Percentiles rank a stretch among this genome's conserved stretches.
These are phyloP conservation scores for Lepidium africanum DNA, from an alignment of 345 rosid genomes.

Conservation along the genomic window DNA sequence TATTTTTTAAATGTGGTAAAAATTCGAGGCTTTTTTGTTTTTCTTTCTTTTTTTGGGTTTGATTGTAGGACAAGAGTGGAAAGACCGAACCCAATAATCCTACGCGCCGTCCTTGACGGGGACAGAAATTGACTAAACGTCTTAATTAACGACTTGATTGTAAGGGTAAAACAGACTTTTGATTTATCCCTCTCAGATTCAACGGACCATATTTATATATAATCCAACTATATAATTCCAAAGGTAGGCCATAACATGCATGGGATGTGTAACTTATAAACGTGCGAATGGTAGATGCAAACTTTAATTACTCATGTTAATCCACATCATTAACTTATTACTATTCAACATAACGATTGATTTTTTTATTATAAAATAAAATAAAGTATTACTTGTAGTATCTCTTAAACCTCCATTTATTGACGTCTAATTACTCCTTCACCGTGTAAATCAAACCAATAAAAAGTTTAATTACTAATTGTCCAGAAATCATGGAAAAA, in stretches of 20 bases:
- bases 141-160: background rate
- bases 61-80: no score
- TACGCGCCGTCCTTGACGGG: background rate
- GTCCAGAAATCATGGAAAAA: constrained; percentile 11
- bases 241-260: constrained; percentile 12
- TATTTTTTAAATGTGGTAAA: no score
- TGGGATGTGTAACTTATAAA: constrained; percentile 1
- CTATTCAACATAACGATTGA: background rate
- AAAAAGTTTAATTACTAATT: background rate
- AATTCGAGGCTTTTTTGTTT: no score
- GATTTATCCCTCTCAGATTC: background rate
- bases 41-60: no score
- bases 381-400: no score
- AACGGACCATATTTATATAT: constrained; percentile 1
- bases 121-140: constrained; percentile 1
- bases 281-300: constrained; percentile 18
- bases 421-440: background rate
- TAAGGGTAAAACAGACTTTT: background rate
- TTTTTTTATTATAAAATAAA: no score
- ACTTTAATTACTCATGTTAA: background rate
- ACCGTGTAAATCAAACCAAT: background rate
- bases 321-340: no score
- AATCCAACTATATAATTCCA: constrained; percentile 15
- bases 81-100: no score
- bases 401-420: background rate